Base-by-base conservation (phyloP, 805 yeast genomes). In the Ogataea dorogensis region DNA sequence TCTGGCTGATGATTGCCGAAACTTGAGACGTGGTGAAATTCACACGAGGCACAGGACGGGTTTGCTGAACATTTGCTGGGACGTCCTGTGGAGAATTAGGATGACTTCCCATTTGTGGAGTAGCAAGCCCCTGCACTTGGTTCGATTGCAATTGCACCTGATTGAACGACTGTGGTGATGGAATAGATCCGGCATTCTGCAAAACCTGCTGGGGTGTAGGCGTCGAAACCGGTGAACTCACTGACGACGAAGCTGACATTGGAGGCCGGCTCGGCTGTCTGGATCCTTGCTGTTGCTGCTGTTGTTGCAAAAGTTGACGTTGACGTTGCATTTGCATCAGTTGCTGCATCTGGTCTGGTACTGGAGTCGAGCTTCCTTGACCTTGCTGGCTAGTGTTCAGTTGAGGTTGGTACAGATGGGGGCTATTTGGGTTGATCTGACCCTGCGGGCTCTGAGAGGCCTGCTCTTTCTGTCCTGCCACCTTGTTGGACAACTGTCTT, bases 271-370 rank as follows among this genome's bases (percentile, higher is more conserved):
- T 43, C 7, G 34, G 40, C 14, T 36, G 42, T 31, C 38, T 27
- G 40, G 49, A 28, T 11, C 44, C 28, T 28, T 40, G 43, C 36
- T 48, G 53, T 17, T 54, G 61, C 23, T 44, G 46, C 17, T 33
- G 40, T 12, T 43, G 51, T 33, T 50, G 58, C 19, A 48, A 54
- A 37, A 60, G 65, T 35, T 58, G 63, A 47, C 67, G 72, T 19
- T 47, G 51, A 9, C 46, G 43, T 20, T 53, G 55, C 26, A 67
- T 67, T 42, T 70, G 76, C 60, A 77, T 56, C 29, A 78, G 51
- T 43, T 74, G 77, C 49, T 78, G 83, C 10, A 78, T 56, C 46
- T 79, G 86, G 40, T 78, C 84, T 7, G 71, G 70, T 0, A 81
- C 67, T 3, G 79, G 80, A 50, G 73, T 73, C 7, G 81, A 73